Evolutionary conservation across 345 rosid species (phyloP).

Genomic region (Cardamine resedifolia): DNA sequence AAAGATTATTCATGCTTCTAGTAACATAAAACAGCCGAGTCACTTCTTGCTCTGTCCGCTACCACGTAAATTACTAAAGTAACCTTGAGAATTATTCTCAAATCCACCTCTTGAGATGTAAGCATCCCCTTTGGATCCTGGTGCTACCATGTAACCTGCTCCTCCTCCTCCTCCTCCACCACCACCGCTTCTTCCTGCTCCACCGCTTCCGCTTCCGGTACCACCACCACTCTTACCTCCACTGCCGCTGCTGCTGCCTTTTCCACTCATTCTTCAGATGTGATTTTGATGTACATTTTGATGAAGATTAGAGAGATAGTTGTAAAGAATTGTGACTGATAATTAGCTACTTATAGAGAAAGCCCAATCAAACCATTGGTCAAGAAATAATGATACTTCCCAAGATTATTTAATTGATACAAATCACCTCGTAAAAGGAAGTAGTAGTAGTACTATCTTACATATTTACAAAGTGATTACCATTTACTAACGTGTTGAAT

Average conservation of each 20-base stretch:
- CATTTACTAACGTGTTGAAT: background rate
- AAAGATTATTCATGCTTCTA: background rate
- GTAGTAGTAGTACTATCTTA: background rate
- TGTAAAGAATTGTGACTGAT: background rate
- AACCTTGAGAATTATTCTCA: constrained; percentile 24
- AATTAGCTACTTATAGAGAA: constrained; percentile 6
- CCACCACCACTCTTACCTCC: background rate
- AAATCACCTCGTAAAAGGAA: constrained; percentile 10
- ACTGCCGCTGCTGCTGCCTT: background rate
- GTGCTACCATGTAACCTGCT: constrained; percentile 26
- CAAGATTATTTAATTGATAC: background rate
- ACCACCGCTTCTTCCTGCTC: background rate
- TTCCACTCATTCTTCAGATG: constrained; percentile 17
- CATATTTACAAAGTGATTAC: constrained; percentile 22
- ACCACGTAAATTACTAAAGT: constrained; percentile 20
- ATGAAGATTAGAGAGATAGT: background rate
- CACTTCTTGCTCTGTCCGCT: constrained; percentile 28
- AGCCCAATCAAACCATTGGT: background rate
- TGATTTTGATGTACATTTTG: background rate
- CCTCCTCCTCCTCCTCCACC: background rate
- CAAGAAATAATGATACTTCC: background rate
- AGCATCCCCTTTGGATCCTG: background rate
- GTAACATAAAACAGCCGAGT: background rate
- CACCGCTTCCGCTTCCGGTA: background rate
- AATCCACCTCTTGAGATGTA: constrained; percentile 23